Evolutionary conservation across 805 yeast species (phyloP).

Genomic region (Limtongia smithiae): DNA sequence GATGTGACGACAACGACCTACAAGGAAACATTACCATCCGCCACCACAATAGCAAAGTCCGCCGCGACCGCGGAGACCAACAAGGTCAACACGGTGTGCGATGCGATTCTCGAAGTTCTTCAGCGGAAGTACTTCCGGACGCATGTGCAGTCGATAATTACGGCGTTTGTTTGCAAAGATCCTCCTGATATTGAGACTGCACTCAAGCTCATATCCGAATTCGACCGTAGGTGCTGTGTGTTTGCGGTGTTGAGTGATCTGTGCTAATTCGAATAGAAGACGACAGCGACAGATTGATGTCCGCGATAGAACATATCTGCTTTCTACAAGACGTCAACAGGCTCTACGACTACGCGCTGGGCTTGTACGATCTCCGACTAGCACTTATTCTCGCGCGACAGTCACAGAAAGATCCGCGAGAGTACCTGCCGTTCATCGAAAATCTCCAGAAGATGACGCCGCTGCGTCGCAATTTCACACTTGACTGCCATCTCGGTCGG

Average conservation of each 20-base stretch:
- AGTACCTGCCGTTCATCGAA: constrained; percentile 88
- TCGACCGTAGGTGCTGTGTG: constrained; percentile 10
- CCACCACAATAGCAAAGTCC: neutral
- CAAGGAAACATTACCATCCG: constrained; percentile 55
- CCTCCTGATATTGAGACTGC: constrained; percentile 86
- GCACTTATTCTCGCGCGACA: constrained; percentile 87
- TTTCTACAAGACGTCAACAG: constrained; percentile 85
- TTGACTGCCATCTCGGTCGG: constrained; percentile 73
- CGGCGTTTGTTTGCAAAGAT: constrained; percentile 86
- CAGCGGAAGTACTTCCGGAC: constrained; percentile 47
- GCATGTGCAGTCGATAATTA: constrained; percentile 73
- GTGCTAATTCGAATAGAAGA: constrained; percentile 4
- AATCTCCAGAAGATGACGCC: constrained; percentile 64
- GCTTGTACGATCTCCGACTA: constrained; percentile 75
- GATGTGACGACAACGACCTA: constrained; percentile 82
- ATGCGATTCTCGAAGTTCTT: constrained; percentile 59
- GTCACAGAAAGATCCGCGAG: constrained; percentile 97
- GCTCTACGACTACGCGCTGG: constrained; percentile 73
- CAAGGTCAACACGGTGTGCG: constrained; percentile 73
- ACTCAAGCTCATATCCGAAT: constrained; percentile 48
- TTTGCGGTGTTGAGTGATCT: constrained; percentile 49
- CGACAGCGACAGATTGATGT: constrained; percentile 8
- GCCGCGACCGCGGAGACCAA: constrained; percentile 27
- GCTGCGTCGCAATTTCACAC: constrained; percentile 64
- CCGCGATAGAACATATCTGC: constrained; percentile 74